Conservation (phyloP, 2,329 filamentous ascomycete genomes). For the Alternaria tenuissima region DNA sequence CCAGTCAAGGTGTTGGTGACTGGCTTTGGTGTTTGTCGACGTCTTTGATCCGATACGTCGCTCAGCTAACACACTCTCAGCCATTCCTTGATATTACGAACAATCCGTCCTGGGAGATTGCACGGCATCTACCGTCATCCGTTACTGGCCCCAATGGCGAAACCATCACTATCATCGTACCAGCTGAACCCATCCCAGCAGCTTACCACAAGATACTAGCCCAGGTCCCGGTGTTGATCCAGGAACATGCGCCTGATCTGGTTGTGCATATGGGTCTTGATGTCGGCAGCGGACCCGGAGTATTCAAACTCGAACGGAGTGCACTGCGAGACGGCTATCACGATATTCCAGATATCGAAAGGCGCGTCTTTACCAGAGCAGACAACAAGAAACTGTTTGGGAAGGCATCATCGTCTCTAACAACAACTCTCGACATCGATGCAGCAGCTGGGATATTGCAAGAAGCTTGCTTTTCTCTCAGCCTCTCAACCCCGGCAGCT, state of each 20-base stretch:
- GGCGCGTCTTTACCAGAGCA: conserved; percentile 39
- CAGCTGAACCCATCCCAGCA: conserved; percentile 74
- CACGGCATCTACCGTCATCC: conserved; percentile 63
- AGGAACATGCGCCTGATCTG: conserved; percentile 62
- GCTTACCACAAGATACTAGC: conserved; percentile 58
- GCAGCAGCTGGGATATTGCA: neutral
- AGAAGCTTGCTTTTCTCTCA: neutral
- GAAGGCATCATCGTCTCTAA: neutral
- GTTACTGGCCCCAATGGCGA: conserved; percentile 15
- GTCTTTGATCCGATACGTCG: neutral
- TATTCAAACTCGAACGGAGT: conserved; percentile 75
- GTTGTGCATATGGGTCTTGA: conserved; percentile 85
- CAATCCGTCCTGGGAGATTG: conserved; percentile 86
- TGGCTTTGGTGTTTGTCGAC: conserved; percentile 51
- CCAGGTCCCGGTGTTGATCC: conserved; percentile 70
- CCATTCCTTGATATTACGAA: conserved; percentile 76
- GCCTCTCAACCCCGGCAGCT: neutral
- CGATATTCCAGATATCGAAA: conserved; percentile 71
- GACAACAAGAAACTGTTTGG: neutral
- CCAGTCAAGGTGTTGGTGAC: conserved; percentile 56
- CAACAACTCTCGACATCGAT: neutral
- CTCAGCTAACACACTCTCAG: conserved; percentile 55
- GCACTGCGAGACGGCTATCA: conserved; percentile 66
- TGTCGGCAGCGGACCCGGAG: conserved; percentile 58
- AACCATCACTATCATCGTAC: conserved; percentile 59